Conservation (phyloP, 331 rosid genomes). For the Dryas integrifolia region DNA sequence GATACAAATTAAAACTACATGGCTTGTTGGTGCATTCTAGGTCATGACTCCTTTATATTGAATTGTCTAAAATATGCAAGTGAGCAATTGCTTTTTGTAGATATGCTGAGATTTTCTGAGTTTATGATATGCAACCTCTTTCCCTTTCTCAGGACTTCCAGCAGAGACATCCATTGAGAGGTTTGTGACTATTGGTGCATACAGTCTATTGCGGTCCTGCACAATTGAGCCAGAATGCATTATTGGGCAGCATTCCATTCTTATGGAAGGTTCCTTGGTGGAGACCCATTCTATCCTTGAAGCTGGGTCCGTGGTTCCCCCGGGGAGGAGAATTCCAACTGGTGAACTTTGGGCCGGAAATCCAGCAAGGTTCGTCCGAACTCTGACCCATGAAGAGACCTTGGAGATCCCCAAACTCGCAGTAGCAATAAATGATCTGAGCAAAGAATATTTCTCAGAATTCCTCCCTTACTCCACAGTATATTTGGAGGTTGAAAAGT, state of each 20-base stretch:
- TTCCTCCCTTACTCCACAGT: slow-evolving; percentile 85
- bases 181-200: slow-evolving; percentile 84
- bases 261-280: slow-evolving; percentile 92
- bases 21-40: not conserved
- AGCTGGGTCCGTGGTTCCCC: slow-evolving; percentile 95
- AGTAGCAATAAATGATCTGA: slow-evolving; percentile 77
- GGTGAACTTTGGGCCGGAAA: slow-evolving; percentile 98
- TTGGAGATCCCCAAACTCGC: slow-evolving; percentile 92
- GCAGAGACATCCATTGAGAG: slow-evolving; percentile 81
- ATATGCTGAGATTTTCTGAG: slow-evolving; percentile 5
- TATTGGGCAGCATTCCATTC: slow-evolving; percentile 89
- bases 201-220: slow-evolving; percentile 85
- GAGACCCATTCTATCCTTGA: slow-evolving; percentile 90
- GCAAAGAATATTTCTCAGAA: slow-evolving; percentile 71
- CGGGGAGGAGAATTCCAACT: slow-evolving; percentile 83
- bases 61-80: not conserved
- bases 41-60: not conserved
- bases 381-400: slow-evolving; percentile 79
- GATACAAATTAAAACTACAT: not conserved
- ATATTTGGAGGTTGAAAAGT: slow-evolving; percentile 93
- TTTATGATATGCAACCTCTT: slow-evolving; percentile 21
- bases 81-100: slow-evolving; percentile 7
- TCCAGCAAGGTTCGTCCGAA: slow-evolving; percentile 84
- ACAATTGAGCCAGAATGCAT: slow-evolving; percentile 93
- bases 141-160: slow-evolving; percentile 63